Conservation (phyloP, 352 stramenopile species). For the Globisporangium solare region DNA sequence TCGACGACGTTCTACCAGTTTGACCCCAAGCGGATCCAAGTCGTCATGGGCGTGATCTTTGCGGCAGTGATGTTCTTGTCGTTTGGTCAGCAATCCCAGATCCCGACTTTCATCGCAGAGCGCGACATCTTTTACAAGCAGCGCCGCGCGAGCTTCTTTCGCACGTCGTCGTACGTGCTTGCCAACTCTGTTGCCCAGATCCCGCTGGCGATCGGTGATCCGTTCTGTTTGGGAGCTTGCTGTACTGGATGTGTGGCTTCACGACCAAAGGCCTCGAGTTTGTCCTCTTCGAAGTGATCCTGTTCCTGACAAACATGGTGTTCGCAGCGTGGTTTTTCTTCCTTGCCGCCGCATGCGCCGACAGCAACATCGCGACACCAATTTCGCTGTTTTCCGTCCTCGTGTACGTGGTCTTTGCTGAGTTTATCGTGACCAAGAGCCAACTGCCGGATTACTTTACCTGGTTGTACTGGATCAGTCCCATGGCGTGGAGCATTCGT, state of each 20-base stretch:
- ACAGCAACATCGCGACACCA: conserved; percentile 45
- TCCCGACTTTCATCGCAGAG: conserved; percentile 73
- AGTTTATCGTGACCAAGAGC: conserved; percentile 51
- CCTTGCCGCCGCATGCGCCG: conserved; percentile 28
- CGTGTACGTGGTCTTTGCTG: conserved; percentile 61
- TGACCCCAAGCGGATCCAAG: conserved; percentile 36
- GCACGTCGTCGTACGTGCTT: conserved; percentile 77
- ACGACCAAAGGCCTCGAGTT: conserved; percentile 42
- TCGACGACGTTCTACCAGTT: conserved; percentile 48
- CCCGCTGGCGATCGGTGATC: conserved; percentile 61
- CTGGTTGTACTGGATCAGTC: conserved; percentile 79
- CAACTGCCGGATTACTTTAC: conserved; percentile 46
- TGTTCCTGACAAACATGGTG: conserved; percentile 56
- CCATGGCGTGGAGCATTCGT: conserved; percentile 49
- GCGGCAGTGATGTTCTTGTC: conserved; percentile 76
- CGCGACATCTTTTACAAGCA: conserved; percentile 87
- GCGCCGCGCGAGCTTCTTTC: conserved; percentile 82
- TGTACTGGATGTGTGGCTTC: conserved; percentile 88
- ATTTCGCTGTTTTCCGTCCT: no score
- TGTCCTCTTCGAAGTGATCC: conserved; percentile 64
- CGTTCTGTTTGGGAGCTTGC: conserved; percentile 76
- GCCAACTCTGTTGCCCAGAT: conserved; percentile 41
- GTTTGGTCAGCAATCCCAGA: conserved; percentile 66
- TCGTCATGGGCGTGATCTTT: conserved; percentile 83
- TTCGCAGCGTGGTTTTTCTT: conserved; percentile 52